Conservation (phyloP, 2,329 filamentous ascomycete genomes). For the Fusarium miscanthi region DNA sequence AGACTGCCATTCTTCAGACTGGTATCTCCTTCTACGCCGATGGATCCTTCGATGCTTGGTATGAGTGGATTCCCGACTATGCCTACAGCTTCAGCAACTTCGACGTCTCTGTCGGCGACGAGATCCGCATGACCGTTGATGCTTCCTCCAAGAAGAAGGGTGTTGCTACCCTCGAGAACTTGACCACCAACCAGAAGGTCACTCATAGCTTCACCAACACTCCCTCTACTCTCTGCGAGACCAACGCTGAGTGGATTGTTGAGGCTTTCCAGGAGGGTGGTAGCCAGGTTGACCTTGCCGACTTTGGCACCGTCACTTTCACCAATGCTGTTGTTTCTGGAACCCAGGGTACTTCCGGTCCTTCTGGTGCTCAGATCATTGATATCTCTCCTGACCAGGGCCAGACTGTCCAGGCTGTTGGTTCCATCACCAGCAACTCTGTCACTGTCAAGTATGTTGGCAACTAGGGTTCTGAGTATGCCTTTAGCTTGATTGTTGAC, state of each 20-base stretch:
- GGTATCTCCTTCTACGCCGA: slow-evolving; percentile 54
- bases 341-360: neutral
- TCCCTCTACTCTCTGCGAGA: slow-evolving; percentile 59
- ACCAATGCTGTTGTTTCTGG: neutral
- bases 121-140: slow-evolving; percentile 44
- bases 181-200: slow-evolving; percentile 62
- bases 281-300: slow-evolving; percentile 44
- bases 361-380: slow-evolving; percentile 6
- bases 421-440: slow-evolving; percentile 4
- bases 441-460: slow-evolving; percentile 59
- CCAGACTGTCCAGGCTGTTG: neutral
- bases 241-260: slow-evolving; percentile 73
- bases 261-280: slow-evolving; percentile 54
- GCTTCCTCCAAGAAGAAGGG: slow-evolving; percentile 7
- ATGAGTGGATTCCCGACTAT: slow-evolving; percentile 59
- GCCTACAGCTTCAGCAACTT: slow-evolving; percentile 54
- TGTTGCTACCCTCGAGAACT: slow-evolving; percentile 55
- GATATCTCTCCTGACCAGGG: slow-evolving; percentile 5
- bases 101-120: slow-evolving; percentile 45
- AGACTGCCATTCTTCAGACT: slow-evolving; percentile 54
- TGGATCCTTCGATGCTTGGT: slow-evolving; percentile 57
- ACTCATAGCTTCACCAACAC: slow-evolving; percentile 62
- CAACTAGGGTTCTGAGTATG: rapidly evolving
- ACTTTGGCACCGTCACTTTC: slow-evolving; percentile 43
- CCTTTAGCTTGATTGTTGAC: neutral